These are phyloP conservation scores for Hirsutella minnesotensis DNA, from an alignment of 2,329 filamentous ascomycete genomes.

Conservation along the genomic window DNA sequence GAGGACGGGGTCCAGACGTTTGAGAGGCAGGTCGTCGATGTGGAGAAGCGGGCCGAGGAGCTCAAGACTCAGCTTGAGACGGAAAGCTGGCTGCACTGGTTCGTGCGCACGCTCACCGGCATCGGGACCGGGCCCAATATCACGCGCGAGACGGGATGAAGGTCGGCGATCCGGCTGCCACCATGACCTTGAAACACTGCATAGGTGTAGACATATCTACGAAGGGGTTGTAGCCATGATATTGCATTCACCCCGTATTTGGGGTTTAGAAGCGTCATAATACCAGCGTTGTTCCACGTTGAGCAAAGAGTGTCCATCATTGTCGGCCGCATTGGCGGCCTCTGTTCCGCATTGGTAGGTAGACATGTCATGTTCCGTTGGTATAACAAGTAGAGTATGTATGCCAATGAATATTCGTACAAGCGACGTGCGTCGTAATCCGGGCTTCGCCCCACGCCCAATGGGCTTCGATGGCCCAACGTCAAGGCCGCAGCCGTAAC, in stretches of 20 bases:
- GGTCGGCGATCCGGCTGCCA: not conserved
- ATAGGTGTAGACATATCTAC: not conserved
- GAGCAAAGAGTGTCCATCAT: too few species aligned
- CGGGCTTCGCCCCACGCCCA: not conserved
- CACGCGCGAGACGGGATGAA: conserved; percentile 15
- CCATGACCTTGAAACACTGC: not conserved
- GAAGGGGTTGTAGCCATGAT: too few species aligned
- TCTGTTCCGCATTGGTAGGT: too few species aligned
- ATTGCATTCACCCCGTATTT: too few species aligned
- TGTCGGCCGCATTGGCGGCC: too few species aligned
- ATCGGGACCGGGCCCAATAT: conserved; percentile 50
- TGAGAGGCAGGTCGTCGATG: conserved; percentile 62
- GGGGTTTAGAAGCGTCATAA: too few species aligned
- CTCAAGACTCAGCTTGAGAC: conserved; percentile 51
- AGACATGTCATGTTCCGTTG: not conserved
- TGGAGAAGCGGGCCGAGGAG: conserved; percentile 52
- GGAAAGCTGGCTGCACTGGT: conserved; percentile 54
- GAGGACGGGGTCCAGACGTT: conserved; percentile 74
- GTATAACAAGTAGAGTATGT: conserved; percentile 1
- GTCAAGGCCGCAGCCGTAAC: not conserved
- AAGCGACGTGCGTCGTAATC: conserved; percentile 1
- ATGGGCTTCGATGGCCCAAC: not conserved
- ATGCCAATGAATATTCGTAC: conserved; percentile 10
- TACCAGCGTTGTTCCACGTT: too few species aligned
- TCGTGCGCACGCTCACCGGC: conserved; percentile 48